These are phyloP conservation scores for Daldinia decipiens DNA, from an alignment of 495 filamentous ascomycete genomes.

Conservation along the genomic window DNA sequence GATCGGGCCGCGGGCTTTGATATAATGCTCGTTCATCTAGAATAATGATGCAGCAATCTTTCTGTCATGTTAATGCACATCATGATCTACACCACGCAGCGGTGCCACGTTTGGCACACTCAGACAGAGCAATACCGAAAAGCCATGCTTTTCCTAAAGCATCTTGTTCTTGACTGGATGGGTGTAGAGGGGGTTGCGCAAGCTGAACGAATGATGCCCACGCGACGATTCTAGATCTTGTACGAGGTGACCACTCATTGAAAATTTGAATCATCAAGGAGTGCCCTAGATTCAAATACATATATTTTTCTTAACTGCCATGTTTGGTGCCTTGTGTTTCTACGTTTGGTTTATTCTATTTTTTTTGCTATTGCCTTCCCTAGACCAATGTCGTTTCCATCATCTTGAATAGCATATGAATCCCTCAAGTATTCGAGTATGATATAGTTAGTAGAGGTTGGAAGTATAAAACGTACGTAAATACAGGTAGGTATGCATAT, in stretches of 20 bases:
- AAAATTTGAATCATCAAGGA: conserved; percentile 11
- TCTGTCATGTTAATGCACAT: conserved; percentile 43
- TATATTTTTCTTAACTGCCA: background rate
- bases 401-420: background rate
- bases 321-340: background rate
- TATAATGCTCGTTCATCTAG: conserved; percentile 34
- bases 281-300: background rate
- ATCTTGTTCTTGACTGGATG: conserved; percentile 24
- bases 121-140: conserved; percentile 31
- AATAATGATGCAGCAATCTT: conserved; percentile 35
- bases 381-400: background rate
- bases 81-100: conserved; percentile 44
- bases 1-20: conserved; percentile 37
- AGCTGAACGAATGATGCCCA: conserved; percentile 30
- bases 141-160: conserved; percentile 36
- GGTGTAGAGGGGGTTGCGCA: conserved; percentile 37
- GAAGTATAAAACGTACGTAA: conserved; percentile 15
- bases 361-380: background rate
- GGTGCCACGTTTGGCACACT: conserved; percentile 44
- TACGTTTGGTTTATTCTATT: background rate
- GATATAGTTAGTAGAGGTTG: background rate
- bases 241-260: conserved; percentile 43
- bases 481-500: conserved; percentile 40
- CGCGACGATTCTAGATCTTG: conserved; percentile 44
- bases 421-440: background rate